Conservation (phyloP, 2,329 filamentous ascomycete genomes). For the Nemania abortiva region DNA sequence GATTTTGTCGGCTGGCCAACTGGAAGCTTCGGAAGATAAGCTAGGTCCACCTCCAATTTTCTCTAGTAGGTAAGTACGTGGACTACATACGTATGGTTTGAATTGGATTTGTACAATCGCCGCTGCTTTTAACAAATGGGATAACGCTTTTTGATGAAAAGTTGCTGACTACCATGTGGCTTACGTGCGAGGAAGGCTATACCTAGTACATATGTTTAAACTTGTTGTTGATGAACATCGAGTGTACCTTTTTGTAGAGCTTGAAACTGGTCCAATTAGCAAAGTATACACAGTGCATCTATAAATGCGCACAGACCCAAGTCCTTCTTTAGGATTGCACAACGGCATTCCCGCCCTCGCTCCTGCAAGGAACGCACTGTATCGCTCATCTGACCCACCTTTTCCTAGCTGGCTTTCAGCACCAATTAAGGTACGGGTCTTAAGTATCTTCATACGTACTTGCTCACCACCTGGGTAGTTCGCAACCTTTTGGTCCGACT, state of each 20-base stretch:
- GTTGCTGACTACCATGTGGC: neutral
- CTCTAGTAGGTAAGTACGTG: slow-evolving; percentile 18
- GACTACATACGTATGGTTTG: neutral
- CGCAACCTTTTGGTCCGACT: slow-evolving; percentile 1
- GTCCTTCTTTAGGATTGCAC: slow-evolving; percentile 25
- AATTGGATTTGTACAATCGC: neutral
- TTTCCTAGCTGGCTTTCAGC: slow-evolving; percentile 15
- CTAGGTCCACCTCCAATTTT: slow-evolving; percentile 34
- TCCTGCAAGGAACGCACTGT: slow-evolving; percentile 30
- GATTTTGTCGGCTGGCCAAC: slow-evolving; percentile 34
- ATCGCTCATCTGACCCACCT: slow-evolving; percentile 25
- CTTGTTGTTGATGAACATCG: neutral
- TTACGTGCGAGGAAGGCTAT: neutral
- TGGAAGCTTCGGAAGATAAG: slow-evolving; percentile 37
- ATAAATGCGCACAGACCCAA: neutral
- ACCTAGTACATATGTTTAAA: neutral
- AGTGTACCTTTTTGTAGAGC: too few species aligned
- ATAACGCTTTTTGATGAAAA: neutral
- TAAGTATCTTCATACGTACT: slow-evolving; percentile 3
- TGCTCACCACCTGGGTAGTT: neutral
- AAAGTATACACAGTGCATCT: slow-evolving; percentile 13
- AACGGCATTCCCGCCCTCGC: slow-evolving; percentile 35
- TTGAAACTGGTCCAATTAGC: neutral
- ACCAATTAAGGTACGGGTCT: neutral
- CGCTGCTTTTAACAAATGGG: slow-evolving; percentile 9